Evolutionary conservation across 1,139 yeast genomes (phyloP).

Genomic region (Sugiyamaella paludigena): DNA sequence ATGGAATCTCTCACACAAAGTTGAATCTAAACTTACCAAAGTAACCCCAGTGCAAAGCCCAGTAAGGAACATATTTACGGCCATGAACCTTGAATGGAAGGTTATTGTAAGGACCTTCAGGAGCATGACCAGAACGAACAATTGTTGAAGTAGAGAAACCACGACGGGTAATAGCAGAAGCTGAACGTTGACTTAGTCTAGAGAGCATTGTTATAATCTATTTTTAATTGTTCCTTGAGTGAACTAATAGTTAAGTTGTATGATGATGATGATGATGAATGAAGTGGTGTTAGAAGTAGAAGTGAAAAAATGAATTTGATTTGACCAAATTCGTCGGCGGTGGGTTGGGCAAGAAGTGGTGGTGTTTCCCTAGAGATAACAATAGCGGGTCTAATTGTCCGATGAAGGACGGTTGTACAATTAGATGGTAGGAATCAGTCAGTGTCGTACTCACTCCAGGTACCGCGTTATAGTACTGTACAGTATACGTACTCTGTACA

Average conservation of each 20-base stretch:
- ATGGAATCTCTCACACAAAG: too few relatives aligned
- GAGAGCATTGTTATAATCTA: slow-evolving; percentile 18
- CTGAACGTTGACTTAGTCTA: slow-evolving; percentile 28
- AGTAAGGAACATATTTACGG: slow-evolving; percentile 80
- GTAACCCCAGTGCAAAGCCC: slow-evolving; percentile 75
- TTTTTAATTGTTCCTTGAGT: background rate
- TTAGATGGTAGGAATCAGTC: too few relatives aligned
- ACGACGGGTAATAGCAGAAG: slow-evolving; percentile 26
- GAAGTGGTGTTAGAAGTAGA: background rate
- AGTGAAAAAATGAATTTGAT: background rate
- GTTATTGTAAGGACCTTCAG: slow-evolving; percentile 87
- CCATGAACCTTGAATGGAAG: slow-evolving; percentile 90
- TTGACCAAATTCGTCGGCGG: too few relatives aligned
- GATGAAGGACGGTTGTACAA: too few relatives aligned
- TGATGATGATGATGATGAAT: background rate
- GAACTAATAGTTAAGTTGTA: background rate
- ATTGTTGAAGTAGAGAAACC: slow-evolving; percentile 35
- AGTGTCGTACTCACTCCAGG: too few relatives aligned
- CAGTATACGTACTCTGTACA: too few relatives aligned
- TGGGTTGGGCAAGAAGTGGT: too few relatives aligned
- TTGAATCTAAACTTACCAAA: slow-evolving; percentile 53
- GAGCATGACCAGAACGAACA: slow-evolving; percentile 48
- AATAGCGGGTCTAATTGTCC: too few relatives aligned
- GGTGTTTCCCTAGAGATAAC: too few relatives aligned
- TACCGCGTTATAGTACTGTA: too few relatives aligned